These are phyloP conservation scores for Phaeoacremonium minimum DNA, from an alignment of 2,329 filamentous ascomycete genomes.

Conservation along the genomic window DNA sequence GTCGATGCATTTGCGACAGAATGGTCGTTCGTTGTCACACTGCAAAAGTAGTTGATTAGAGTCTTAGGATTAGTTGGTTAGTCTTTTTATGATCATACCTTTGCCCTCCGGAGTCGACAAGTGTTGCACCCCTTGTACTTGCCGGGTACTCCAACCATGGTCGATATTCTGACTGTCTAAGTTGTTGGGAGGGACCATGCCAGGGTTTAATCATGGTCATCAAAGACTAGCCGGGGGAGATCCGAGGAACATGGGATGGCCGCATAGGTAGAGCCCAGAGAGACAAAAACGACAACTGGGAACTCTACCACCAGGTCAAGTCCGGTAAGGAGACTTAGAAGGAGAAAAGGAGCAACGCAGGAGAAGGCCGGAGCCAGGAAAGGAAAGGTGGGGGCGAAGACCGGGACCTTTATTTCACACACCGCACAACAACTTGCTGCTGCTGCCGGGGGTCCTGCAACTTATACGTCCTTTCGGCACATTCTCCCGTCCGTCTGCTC, in stretches of 20 bases:
- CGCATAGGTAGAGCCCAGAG: too few species aligned
- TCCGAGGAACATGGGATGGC: too few species aligned
- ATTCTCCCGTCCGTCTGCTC: too few species aligned
- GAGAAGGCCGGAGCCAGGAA: too few species aligned
- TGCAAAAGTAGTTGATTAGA: slow-evolving; percentile 17
- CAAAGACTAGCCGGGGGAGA: slow-evolving; percentile 1
- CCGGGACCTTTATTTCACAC: neutral
- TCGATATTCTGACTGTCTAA: slow-evolving; percentile 12
- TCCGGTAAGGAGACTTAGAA: neutral
- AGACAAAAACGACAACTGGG: too few species aligned
- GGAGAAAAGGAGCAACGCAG: neutral
- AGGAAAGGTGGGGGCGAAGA: slow-evolving; percentile 1
- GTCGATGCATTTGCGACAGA: slow-evolving; percentile 56
- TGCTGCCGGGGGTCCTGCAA: too few species aligned
- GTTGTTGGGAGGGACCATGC: neutral
- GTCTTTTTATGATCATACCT: slow-evolving; percentile 33
- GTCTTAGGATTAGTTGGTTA: neutral
- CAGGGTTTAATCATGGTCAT: too few species aligned
- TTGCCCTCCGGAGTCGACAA: slow-evolving; percentile 54
- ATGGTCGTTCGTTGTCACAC: slow-evolving; percentile 59
- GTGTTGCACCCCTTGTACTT: slow-evolving; percentile 64
- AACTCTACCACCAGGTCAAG: too few species aligned
- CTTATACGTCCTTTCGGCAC: too few species aligned
- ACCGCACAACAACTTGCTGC: neutral
- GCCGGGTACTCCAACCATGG: slow-evolving; percentile 58